phyloP scores from a whole-genome alignment of 2,329 filamentous ascomycete genomes.

The Ophiostoma quercus region DNA sequence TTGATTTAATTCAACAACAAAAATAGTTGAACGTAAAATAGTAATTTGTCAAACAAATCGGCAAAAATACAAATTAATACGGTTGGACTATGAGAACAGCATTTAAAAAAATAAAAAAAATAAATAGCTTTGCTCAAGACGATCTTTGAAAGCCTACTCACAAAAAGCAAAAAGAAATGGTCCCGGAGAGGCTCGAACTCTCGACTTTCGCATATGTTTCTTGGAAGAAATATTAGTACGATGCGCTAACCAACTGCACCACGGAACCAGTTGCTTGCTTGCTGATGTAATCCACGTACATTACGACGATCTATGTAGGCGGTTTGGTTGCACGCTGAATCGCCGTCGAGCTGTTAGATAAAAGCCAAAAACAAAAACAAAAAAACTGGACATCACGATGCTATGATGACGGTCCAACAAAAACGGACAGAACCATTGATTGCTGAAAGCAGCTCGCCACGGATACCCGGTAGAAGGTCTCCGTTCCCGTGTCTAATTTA shows the following conservation, averaged over 20 bases:
- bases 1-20: no score
- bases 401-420: not conserved
- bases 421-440: not conserved
- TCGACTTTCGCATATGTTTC: slow-evolving; percentile 17
- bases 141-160: no score
- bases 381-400: no score
- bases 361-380: no score
- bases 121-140: no score
- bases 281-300: not conserved
- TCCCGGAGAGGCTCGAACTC: slow-evolving; percentile 19
- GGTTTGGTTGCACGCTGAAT: not conserved
- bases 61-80: no score
- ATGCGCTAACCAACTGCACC: slow-evolving; percentile 19
- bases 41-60: no score
- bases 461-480: not conserved
- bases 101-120: no score
- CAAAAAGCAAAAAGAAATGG: slow-evolving; percentile 7
- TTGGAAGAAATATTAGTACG: slow-evolving; percentile 13
- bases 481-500: not conserved
- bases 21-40: no score
- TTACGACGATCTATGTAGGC: not conserved
- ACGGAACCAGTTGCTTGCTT: not conserved
- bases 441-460: not conserved
- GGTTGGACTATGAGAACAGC: no score
- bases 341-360: no score